Evolutionary conservation across 1,139 yeast species (phyloP).

Genomic region (Kazachstania sp.): DNA sequence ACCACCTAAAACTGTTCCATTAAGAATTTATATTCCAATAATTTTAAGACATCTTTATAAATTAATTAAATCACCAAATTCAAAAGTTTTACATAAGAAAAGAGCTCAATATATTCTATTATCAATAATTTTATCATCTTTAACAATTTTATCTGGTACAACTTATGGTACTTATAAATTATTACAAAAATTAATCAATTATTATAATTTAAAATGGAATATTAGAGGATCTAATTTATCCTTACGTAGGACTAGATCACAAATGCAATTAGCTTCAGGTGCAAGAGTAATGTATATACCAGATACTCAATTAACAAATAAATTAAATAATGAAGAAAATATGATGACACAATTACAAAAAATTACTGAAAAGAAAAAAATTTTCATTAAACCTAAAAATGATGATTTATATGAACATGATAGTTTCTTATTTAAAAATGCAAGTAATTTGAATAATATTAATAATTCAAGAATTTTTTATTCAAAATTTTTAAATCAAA

Average conservation of each 20-base stretch:
- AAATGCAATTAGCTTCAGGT: constrained; percentile 40
- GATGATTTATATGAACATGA: constrained; percentile 36
- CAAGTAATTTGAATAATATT: constrained; percentile 28
- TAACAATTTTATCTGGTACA: constrained; percentile 12
- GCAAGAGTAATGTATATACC: constrained; percentile 51
- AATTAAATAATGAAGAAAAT: constrained; percentile 4
- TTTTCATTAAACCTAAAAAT: constrained; percentile 34
- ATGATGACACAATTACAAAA: constrained; percentile 12
- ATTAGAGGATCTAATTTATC: neutral
- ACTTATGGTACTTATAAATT: constrained; percentile 12
- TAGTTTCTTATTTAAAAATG: constrained; percentile 34
- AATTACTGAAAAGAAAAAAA: constrained; percentile 27
- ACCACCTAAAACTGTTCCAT: constrained; percentile 13
- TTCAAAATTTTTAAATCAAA: constrained; percentile 64
- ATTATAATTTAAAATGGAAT: constrained; percentile 7
- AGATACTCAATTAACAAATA: constrained; percentile 13
- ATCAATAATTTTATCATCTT: constrained; percentile 10
- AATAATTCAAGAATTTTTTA: constrained; percentile 39
- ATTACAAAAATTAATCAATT: constrained; percentile 4
- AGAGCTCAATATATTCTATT: constrained; percentile 21
- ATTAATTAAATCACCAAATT: constrained; percentile 16
- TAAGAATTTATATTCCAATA: constrained; percentile 12
- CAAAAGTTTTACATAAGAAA: constrained; percentile 16
- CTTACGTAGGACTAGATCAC: constrained; percentile 25
- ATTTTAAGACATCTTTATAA: constrained; percentile 19